These are phyloP conservation scores for Mycena leptocephala DNA, from an alignment of 768 basidiomycete genomes.

Conservation along the genomic window DNA sequence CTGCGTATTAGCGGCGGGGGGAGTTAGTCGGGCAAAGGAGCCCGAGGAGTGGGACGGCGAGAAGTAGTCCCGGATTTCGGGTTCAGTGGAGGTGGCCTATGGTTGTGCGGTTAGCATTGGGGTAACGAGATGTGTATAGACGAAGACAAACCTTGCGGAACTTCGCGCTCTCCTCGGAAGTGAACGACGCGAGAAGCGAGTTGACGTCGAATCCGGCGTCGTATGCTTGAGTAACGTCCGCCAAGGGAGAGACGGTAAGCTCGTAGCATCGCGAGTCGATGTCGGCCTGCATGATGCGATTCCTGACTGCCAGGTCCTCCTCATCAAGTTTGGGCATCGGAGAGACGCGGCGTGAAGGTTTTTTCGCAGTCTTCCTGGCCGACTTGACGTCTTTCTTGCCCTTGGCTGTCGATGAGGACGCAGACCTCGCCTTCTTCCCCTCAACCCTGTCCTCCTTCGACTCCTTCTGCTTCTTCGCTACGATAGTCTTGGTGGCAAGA, in stretches of 20 bases:
- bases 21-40: conserved; percentile 45
- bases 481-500: conserved; percentile 68
- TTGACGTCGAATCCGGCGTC: conserved; percentile 53
- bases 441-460: conserved; percentile 62
- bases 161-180: conserved; percentile 54
- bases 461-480: conserved; percentile 62
- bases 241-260: conserved; percentile 83
- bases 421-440: conserved; percentile 76
- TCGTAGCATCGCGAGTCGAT: conserved; percentile 88
- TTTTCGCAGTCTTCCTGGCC: conserved; percentile 54
- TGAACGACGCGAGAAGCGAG: conserved; percentile 50
- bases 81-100: conserved; percentile 71
- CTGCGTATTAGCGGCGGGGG: conserved; percentile 39
- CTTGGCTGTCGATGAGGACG: conserved; percentile 49
- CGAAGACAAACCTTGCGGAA: conserved; percentile 62
- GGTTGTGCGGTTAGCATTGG: conserved; percentile 24
- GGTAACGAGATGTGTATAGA: conserved; percentile 24
- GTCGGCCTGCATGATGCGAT: conserved; percentile 62
- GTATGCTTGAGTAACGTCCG: conserved; percentile 83
- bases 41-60: conserved; percentile 53
- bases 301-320: conserved; percentile 49
- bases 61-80: conserved; percentile 72
- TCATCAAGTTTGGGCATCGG: conserved; percentile 77
- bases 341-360: conserved; percentile 65
- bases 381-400: conserved; percentile 55